A percentile compares a stretch with the other conserved stretches of the same genome.
These are phyloP conservation scores for Neofusicoccum sp. DNA, from an alignment of 2,329 filamentous ascomycete genomes.

Conservation along the genomic window DNA sequence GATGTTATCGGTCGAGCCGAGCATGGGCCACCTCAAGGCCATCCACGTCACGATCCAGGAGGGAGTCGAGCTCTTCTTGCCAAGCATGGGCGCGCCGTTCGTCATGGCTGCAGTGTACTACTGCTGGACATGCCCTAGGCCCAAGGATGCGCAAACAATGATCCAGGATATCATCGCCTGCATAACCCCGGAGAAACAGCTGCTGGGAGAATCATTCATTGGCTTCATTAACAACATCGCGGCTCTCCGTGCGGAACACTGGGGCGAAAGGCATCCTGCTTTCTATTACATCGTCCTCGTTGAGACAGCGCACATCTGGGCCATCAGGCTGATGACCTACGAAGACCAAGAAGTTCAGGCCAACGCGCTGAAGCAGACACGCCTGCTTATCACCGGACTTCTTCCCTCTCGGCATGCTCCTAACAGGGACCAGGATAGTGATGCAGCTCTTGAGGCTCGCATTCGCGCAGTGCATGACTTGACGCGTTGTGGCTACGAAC, in stretches of 20 bases:
- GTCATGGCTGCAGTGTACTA: conserved; percentile 35
- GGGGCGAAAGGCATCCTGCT: conserved; percentile 28
- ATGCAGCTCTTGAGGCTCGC: not conserved
- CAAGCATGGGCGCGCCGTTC: conserved; percentile 35
- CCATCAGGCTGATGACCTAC: conserved; percentile 32
- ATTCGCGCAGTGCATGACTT: not conserved
- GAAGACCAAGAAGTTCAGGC: conserved; percentile 34
- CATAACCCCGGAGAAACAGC: conserved; percentile 25
- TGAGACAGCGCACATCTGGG: conserved; percentile 26
- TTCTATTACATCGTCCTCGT: conserved; percentile 32
- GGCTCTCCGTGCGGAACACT: conserved; percentile 28
- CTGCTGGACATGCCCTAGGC: conserved; percentile 30
- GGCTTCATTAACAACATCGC: conserved; percentile 33
- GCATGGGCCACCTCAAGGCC: not conserved
- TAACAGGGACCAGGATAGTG: not conserved
- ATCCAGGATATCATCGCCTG: conserved; percentile 29
- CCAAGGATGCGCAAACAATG: conserved; percentile 27
- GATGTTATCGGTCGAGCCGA: conserved; percentile 28
- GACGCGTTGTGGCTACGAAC: not conserved
- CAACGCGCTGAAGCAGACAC: conserved; percentile 27
- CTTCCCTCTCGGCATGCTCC: not conserved
- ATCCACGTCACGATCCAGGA: conserved; percentile 34
- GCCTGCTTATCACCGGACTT: conserved; percentile 29
- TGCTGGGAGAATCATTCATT: conserved; percentile 25
- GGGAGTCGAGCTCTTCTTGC: conserved; percentile 31